Evolutionary conservation across 2,329 filamentous ascomycete species (phyloP).

Genomic region (Aschersonia sp.): DNA sequence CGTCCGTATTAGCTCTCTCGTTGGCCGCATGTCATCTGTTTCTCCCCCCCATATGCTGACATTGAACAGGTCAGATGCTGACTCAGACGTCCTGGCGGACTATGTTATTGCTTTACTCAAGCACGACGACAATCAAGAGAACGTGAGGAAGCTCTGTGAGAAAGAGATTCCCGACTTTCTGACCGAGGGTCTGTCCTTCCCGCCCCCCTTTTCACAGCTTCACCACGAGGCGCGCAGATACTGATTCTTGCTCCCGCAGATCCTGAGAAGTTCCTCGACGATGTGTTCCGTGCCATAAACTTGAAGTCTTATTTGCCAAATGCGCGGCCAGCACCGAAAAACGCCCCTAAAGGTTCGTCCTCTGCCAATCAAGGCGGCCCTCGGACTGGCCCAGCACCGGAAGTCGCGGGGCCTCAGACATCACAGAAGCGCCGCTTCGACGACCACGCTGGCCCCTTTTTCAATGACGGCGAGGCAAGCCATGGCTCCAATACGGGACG

Average conservation of each 20-base stretch:
- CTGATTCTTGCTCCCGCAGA: constrained; percentile 9
- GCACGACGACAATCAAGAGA: constrained; percentile 50
- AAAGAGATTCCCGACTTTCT: constrained; percentile 64
- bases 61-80: constrained; percentile 53
- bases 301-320: constrained; percentile 47
- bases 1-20: constrained; percentile 31
- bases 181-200: constrained; percentile 38
- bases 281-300: constrained; percentile 52
- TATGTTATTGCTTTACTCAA: constrained; percentile 68
- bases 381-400: not conserved
- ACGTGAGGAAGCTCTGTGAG: constrained; percentile 53
- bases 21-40: not conserved
- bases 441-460: constrained; percentile 10
- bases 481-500: constrained; percentile 13
- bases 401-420: not conserved
- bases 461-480: not conserved
- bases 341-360: constrained; percentile 9
- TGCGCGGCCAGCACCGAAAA: constrained; percentile 24
- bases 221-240: not conserved
- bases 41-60: not conserved
- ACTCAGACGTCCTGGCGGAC: constrained; percentile 69
- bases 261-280: constrained; percentile 45
- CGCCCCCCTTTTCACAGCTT: not conserved
- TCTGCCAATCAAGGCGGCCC: not conserved
- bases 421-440: constrained; percentile 22